Conservation (phyloP, 495 filamentous ascomycete genomes). For the Acidomyces sp. region DNA sequence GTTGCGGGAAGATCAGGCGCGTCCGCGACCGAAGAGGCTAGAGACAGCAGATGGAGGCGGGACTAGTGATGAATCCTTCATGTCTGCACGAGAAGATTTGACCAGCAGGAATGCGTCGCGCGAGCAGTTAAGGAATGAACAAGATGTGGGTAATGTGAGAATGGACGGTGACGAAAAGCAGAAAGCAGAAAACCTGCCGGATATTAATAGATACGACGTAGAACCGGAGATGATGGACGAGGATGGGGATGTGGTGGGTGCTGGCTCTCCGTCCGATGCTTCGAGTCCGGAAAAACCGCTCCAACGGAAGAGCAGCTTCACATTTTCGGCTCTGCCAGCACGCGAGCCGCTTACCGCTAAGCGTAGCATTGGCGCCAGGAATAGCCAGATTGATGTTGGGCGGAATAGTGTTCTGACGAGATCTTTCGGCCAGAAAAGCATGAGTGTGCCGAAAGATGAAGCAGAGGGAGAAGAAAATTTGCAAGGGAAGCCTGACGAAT, state of each 20-base stretch:
- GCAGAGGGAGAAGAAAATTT: slow-evolving; percentile 36
- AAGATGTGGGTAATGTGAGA: slow-evolving; percentile 1
- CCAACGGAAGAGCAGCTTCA: slow-evolving; percentile 83
- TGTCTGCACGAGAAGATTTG: slow-evolving; percentile 51
- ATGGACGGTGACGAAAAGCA: slow-evolving; percentile 2
- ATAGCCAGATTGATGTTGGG: slow-evolving; percentile 63
- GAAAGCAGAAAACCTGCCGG: background rate
- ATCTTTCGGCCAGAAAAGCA: slow-evolving; percentile 39
- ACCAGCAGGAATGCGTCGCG: slow-evolving; percentile 31
- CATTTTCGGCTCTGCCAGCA: slow-evolving; percentile 81
- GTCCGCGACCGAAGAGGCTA: slow-evolving; percentile 21
- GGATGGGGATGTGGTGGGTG: slow-evolving; percentile 40
- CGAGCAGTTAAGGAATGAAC: slow-evolving; percentile 8
- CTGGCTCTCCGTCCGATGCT: slow-evolving; percentile 46
- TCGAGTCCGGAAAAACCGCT: slow-evolving; percentile 49
- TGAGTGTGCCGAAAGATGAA: slow-evolving; percentile 34
- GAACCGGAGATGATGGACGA: slow-evolving; percentile 26
- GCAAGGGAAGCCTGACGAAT: slow-evolving; percentile 41
- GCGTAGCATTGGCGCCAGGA: slow-evolving; percentile 65
- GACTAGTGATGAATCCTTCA: slow-evolving; percentile 32
- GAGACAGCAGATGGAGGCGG: slow-evolving; percentile 27
- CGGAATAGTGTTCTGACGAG: slow-evolving; percentile 11
- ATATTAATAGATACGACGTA: background rate
- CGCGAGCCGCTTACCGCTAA: slow-evolving; percentile 70
- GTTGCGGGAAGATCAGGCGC: slow-evolving; percentile 9